Base-by-base conservation (phyloP, 164 flowering plant genomes). In the Magnolia sinica region DNA sequence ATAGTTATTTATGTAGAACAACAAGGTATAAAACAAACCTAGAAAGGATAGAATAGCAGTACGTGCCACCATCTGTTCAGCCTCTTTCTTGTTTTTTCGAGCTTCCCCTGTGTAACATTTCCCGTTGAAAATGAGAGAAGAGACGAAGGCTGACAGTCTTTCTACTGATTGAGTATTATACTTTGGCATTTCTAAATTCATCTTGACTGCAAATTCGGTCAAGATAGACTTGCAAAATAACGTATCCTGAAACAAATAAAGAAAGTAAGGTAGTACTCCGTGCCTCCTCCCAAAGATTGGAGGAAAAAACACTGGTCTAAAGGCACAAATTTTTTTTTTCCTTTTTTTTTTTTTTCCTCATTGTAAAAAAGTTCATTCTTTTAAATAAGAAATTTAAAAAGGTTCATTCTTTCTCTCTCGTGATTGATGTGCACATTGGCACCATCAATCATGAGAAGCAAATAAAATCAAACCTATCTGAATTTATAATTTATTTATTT, bases 41-140 rank as follows among this genome's bases (percentile, higher is more conserved):
- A 89, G 77, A 69, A 85, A 77, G 0, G 84, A 83, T 22, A 76
- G 76, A 37, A 89, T 83, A 65, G 74, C 88, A 59, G 84, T 69
- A 37, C 89, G 91, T 22, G 93, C 94, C 50, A 87, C 93, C 77
- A 88, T 64, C 69, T 88, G 92, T 55, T 91, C 92, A 50, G 93
- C 89, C 59, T 91, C 94, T 80, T 88, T 91, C 84, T 92, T 91
- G 82, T 18, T 89, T 77, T 23, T 87, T 6, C 83, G 86, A 20
- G 73, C 64, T 14, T 45, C 77, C 67, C 92, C 90, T 50, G 75
- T 78, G 68, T 81, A 91, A 51, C 59, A 65, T 24, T 76, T 82
- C 76, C 88, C 90, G 76, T 84, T 79, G 51, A 92, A 87, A 14
- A 69, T 72, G 82, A 86, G 49, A 55, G 89, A 81, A 2, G 93